Evolutionary conservation across 768 basidiomycete genomes (phyloP).

Genomic region (Nidularia pulvinata): DNA sequence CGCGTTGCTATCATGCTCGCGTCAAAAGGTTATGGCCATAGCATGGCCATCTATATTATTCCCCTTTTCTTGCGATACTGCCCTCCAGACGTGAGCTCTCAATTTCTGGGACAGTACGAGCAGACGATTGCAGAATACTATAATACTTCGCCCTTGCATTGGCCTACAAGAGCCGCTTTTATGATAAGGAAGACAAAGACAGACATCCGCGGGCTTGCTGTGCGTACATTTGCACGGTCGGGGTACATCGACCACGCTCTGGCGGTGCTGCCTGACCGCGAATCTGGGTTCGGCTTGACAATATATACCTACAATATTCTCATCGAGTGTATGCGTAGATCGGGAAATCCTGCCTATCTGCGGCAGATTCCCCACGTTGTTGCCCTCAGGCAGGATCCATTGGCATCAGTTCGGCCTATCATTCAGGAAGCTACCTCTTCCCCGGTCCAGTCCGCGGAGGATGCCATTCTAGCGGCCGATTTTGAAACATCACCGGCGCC

Average conservation of each 20-base stretch:
- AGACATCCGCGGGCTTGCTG: slow-evolving; percentile 29
- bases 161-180: neutral
- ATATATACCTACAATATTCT: slow-evolving; percentile 33
- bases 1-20: slow-evolving; percentile 29
- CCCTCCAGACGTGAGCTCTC: slow-evolving; percentile 20
- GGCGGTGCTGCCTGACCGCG: slow-evolving; percentile 36
- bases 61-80: slow-evolving; percentile 44
- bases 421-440: no score
- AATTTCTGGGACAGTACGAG: slow-evolving; percentile 38
- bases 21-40: slow-evolving; percentile 31
- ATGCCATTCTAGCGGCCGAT: slow-evolving; percentile 1
- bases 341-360: slow-evolving; percentile 2
- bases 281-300: slow-evolving; percentile 25
- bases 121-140: slow-evolving; percentile 14
- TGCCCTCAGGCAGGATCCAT: slow-evolving; percentile 5
- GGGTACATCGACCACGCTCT: slow-evolving; percentile 40
- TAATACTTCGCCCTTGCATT: no score
- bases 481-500: slow-evolving; percentile 5
- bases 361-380: slow-evolving; percentile 13
- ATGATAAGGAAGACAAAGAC: slow-evolving; percentile 8
- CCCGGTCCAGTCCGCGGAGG: neutral
- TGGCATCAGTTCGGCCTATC: no score
- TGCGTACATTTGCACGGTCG: slow-evolving; percentile 36
- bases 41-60: slow-evolving; percentile 19
- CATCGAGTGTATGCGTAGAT: slow-evolving; percentile 15